Evolutionary conservation across 2,329 filamentous ascomycete species (phyloP).

Genomic region (Cladophialophora psammophila): DNA sequence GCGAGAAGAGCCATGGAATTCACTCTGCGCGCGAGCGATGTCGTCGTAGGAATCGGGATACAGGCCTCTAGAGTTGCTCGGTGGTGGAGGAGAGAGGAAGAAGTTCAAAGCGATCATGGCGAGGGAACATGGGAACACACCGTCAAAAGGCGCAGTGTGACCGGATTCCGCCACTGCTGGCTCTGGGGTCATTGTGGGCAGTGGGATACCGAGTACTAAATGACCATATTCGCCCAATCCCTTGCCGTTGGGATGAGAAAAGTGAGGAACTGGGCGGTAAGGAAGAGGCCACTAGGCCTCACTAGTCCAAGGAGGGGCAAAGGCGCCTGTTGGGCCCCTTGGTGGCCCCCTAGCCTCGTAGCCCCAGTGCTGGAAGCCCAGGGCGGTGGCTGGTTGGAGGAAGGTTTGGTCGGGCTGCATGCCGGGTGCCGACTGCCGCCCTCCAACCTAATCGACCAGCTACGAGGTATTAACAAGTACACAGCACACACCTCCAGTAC

Average conservation of each 20-base stretch:
- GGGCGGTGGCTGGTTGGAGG: slow-evolving; percentile 1
- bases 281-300: neutral
- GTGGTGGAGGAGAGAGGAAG: neutral
- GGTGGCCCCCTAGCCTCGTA: too few species aligned
- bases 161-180: slow-evolving; percentile 19
- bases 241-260: slow-evolving; percentile 2
- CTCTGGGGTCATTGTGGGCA: slow-evolving; percentile 3
- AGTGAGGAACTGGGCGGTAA: neutral
- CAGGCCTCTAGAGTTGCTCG: neutral
- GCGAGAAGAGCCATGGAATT: slow-evolving; percentile 29
- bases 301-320: slow-evolving; percentile 13
- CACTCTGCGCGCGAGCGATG: neutral
- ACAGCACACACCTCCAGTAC: too few species aligned
- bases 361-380: neutral
- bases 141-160: slow-evolving; percentile 28
- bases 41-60: neutral
- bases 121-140: neutral
- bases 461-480: neutral
- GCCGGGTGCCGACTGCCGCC: slow-evolving; percentile 7
- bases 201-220: neutral
- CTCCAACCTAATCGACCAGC: neutral
- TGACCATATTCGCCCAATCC: slow-evolving; percentile 17
- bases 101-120: neutral
- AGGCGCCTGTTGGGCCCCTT: neutral
- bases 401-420: neutral